phyloP scores from a whole-genome alignment of 2,329 filamentous ascomycete genomes.

The Colletotrichum siamense region DNA sequence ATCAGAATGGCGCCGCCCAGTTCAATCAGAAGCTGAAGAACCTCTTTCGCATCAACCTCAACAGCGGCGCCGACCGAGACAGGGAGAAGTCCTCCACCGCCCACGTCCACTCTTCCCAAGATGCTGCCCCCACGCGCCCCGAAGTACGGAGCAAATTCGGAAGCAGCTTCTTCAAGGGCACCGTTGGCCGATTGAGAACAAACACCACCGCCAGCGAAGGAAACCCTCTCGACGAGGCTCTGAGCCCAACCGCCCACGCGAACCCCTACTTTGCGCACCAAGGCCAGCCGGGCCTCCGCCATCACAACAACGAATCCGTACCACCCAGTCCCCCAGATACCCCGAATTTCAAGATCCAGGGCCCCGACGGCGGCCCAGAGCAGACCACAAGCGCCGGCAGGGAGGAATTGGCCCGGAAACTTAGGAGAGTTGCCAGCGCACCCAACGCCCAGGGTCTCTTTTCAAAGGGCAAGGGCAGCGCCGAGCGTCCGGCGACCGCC shows the following conservation, averaged over 20 bases:
- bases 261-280: conserved; percentile 99
- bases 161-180: conserved; percentile 87
- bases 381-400: conserved; percentile 81
- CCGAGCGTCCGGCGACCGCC: conserved; percentile 80
- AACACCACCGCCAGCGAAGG: conserved; percentile 93
- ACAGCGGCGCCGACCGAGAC: conserved; percentile 40
- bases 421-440: conserved; percentile 92
- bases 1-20: conserved; percentile 57
- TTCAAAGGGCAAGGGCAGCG: conserved; percentile 59
- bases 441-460: conserved; percentile 97
- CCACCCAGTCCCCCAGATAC: conserved; percentile 93
- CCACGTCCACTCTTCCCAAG: conserved; percentile 47
- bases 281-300: conserved; percentile 88
- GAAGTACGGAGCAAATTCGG: conserved; percentile 69
- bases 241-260: conserved; percentile 91
- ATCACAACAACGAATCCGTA: conserved; percentile 93
- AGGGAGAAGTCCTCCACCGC: conserved; percentile 41
- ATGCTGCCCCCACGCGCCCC: conserved; percentile 17
- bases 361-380: conserved; percentile 67
- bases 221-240: conserved; percentile 83
- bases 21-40: conserved; percentile 74
- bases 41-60: conserved; percentile 72
- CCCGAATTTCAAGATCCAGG: conserved; percentile 76
- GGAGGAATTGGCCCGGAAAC: conserved; percentile 90
- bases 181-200: conserved; percentile 86